Evolutionary conservation across 345 rosid species (phyloP).

Genomic region (Tarenaya hassleriana): DNA sequence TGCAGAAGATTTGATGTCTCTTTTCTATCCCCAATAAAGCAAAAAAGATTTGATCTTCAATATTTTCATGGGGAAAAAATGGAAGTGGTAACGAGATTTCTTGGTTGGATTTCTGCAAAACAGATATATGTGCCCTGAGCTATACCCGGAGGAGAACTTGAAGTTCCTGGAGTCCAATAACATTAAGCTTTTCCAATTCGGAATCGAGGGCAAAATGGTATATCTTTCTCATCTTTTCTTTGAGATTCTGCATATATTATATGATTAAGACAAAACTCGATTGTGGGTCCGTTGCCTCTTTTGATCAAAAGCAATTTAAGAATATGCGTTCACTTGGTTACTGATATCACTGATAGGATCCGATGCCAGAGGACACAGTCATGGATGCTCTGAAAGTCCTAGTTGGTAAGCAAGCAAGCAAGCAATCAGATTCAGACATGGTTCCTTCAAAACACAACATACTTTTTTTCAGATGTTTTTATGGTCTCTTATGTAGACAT

Average conservation of each 20-base stretch:
- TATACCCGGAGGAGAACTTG: slow-evolving; percentile 66
- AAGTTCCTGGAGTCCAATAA: slow-evolving; percentile 45
- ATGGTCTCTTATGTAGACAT: slow-evolving; percentile 7
- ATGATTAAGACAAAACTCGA: too few relatives aligned
- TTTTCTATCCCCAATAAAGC: neutral
- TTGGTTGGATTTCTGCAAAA: slow-evolving; percentile 14
- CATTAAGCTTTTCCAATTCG: slow-evolving; percentile 65
- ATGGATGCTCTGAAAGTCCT: slow-evolving; percentile 63
- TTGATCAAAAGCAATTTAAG: neutral
- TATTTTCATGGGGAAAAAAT: neutral
- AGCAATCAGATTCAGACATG: too few relatives aligned
- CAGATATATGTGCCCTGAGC: slow-evolving; percentile 83
- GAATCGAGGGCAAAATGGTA: slow-evolving; percentile 83
- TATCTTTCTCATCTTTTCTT: neutral
- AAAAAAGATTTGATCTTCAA: slow-evolving; percentile 3
- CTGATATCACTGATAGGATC: slow-evolving; percentile 52
- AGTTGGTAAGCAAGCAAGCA: slow-evolving; percentile 45
- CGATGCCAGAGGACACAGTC: slow-evolving; percentile 48
- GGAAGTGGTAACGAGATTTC: slow-evolving; percentile 6
- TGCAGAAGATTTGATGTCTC: slow-evolving; percentile 17
- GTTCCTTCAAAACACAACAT: neutral
- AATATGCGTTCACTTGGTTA: neutral
- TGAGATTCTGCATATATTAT: too few relatives aligned
- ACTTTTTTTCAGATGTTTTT: neutral
- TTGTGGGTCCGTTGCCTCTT: too few relatives aligned